phyloP scores from a whole-genome alignment of 225 moss, liverwort and hornwort genomes.

The Sphagnum tenellum region DNA sequence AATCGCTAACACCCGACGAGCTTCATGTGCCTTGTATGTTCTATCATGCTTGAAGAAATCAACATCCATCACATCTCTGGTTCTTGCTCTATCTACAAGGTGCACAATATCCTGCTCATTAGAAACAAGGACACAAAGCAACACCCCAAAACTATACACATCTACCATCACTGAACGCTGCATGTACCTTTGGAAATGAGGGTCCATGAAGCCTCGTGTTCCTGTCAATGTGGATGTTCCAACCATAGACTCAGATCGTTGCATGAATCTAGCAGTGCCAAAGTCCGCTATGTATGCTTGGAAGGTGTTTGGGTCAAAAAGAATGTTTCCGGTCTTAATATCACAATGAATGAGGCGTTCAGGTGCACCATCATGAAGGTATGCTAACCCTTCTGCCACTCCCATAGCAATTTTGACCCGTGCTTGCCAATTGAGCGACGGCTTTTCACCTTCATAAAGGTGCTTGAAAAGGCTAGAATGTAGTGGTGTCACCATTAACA shows the following conservation, averaged over 20 bases:
- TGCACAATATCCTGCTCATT: background rate
- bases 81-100: background rate
- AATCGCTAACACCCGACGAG: background rate
- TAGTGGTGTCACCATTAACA: background rate
- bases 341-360: slow-evolving; percentile 7
- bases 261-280: slow-evolving; percentile 5
- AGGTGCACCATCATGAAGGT: slow-evolving; percentile 10
- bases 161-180: background rate
- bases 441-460: background rate
- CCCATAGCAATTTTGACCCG: background rate
- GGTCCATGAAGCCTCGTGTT: slow-evolving; percentile 4
- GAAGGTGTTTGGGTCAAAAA: background rate
- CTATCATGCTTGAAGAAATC: background rate
- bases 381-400: background rate
- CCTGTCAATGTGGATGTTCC: slow-evolving; percentile 2
- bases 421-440: background rate
- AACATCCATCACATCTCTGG: background rate
- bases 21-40: background rate
- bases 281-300: background rate
- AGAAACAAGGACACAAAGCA: background rate
- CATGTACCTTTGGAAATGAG: background rate
- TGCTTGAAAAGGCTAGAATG: background rate
- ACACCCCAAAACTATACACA: background rate
- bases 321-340: slow-evolving; percentile 11
- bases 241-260: background rate